Evolutionary conservation across 208 protist species (phyloP), one percentile per base, ranked within the genome.

Genomic region (Crithidia acanthocephali): DNA sequence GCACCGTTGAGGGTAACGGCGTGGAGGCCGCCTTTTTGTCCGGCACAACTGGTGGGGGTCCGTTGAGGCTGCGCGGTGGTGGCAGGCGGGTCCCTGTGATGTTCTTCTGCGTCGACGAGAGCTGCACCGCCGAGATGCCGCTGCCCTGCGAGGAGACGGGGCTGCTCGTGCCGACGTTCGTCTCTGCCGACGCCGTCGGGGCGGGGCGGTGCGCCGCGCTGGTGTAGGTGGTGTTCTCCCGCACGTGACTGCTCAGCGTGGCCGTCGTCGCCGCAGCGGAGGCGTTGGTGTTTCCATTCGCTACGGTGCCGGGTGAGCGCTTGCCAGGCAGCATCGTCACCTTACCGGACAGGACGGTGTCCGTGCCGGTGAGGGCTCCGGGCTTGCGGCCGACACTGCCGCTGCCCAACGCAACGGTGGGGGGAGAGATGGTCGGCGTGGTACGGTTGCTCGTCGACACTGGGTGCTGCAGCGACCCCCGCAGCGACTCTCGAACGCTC

Each of bases 321-420:
- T 64, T 64, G 13, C 59, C 37, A 11, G 37, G 59, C 40, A 37
- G 6, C 44, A 52, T 7, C 27, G 42, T 52, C 42, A 52, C 18
- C 44, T 32, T 52, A 9, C 25, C 13, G 0, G 30, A 23, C 11
- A 8, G 2, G 32, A 23, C 57, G 11, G 35, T 11, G 35, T 40
- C 35, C 8, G 35, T 40, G 35, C 35, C 11, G 35, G 55, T 18
- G 13, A 35, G 33, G 13, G 57, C 32, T 9, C 18, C 8, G 1
- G 37, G 27, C 2, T 45, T 47, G n/a, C 13, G 6, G 32, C 32
- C 35, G 0, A 8, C 23, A 15, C 13, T 48, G 42, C 42, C 37
- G 40, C 59, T 33, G 27, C 59, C 27, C 42, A 52, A 11, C 20
- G 59, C 27, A 5, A 15, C 25, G 18, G 42, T 37, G 22, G 16